A percentile compares a stretch with the other conserved stretches of the same genome.
Evolutionary conservation across 495 filamentous ascomycete genomes (phyloP).

Genomic region (Neurospora cerealis): DNA sequence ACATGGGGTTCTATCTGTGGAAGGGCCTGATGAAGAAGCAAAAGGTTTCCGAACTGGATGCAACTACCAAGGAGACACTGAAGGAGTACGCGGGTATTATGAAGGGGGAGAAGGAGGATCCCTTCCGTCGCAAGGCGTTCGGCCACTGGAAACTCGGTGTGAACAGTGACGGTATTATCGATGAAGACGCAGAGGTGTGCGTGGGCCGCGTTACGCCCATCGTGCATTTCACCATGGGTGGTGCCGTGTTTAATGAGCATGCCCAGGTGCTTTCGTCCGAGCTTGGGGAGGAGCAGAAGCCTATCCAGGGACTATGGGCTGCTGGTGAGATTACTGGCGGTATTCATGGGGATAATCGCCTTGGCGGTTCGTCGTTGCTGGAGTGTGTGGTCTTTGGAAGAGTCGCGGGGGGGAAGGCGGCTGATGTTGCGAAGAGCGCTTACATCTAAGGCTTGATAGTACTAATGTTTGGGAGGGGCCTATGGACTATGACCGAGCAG

Average conservation of each 20-base stretch:
- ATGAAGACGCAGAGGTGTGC: slow-evolving; percentile 39
- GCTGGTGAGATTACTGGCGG: slow-evolving; percentile 48
- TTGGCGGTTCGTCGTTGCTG: slow-evolving; percentile 42
- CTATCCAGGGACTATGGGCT: slow-evolving; percentile 39
- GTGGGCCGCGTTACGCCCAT: slow-evolving; percentile 50
- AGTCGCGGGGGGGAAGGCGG: slow-evolving; percentile 36
- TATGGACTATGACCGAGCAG: neutral
- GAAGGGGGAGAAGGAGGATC: slow-evolving; percentile 24
- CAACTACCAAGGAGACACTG: slow-evolving; percentile 28
- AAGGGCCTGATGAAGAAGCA: slow-evolving; percentile 46
- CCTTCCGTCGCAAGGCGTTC: slow-evolving; percentile 35
- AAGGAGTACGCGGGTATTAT: slow-evolving; percentile 35
- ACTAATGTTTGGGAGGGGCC: neutral
- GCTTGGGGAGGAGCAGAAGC: slow-evolving; percentile 15
- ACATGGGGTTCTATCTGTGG: slow-evolving; percentile 49
- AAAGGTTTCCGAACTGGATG: slow-evolving; percentile 39
- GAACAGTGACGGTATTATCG: slow-evolving; percentile 11
- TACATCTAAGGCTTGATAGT: neutral
- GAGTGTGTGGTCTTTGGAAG: slow-evolving; percentile 53
- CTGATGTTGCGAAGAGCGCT: neutral
- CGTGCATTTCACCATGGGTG: slow-evolving; percentile 52
- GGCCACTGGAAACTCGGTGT: slow-evolving; percentile 42
- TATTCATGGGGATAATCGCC: slow-evolving; percentile 45
- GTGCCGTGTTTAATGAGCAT: slow-evolving; percentile 36
- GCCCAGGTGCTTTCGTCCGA: slow-evolving; percentile 29